Conservation (phyloP, 768 basidiomycete genomes). For the Polyporus arcularius region DNA sequence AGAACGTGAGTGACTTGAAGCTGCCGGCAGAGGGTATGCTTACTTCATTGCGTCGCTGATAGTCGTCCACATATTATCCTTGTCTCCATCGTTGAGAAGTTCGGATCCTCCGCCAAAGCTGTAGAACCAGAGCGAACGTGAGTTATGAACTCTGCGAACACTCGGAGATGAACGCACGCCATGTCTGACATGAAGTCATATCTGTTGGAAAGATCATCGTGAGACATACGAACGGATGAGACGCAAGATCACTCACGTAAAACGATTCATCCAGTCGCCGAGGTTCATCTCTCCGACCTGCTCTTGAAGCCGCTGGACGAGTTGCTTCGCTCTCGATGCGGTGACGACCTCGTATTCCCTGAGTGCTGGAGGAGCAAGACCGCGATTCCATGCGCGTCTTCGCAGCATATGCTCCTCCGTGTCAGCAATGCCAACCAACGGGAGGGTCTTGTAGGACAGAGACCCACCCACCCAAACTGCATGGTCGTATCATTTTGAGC, state of each 20-base stretch:
- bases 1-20: too few species aligned
- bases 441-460: conserved; percentile 11
- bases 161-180: conserved; percentile 34
- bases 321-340: conserved; percentile 38
- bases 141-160: too few species aligned
- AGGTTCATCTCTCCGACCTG: conserved; percentile 31
- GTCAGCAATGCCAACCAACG: conserved; percentile 8
- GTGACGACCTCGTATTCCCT: conserved; percentile 48
- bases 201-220: not conserved
- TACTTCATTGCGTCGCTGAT: conserved; percentile 36
- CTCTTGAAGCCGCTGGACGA: conserved; percentile 38
- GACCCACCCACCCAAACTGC: conserved; percentile 1
- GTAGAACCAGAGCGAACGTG: too few species aligned
- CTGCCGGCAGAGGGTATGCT: not conserved
- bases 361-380: conserved; percentile 45
- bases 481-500: not conserved
- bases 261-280: conserved; percentile 39
- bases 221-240: too few species aligned
- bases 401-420: conserved; percentile 43
- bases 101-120: conserved; percentile 40
- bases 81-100: conserved; percentile 42
- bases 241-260: too few species aligned
- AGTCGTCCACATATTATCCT: conserved; percentile 44
- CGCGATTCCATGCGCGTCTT: conserved; percentile 51
- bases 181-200: conserved; percentile 45